Base-by-base conservation (phyloP, 495 filamentous ascomycete genomes). In the Aspergillus baeticus region DNA sequence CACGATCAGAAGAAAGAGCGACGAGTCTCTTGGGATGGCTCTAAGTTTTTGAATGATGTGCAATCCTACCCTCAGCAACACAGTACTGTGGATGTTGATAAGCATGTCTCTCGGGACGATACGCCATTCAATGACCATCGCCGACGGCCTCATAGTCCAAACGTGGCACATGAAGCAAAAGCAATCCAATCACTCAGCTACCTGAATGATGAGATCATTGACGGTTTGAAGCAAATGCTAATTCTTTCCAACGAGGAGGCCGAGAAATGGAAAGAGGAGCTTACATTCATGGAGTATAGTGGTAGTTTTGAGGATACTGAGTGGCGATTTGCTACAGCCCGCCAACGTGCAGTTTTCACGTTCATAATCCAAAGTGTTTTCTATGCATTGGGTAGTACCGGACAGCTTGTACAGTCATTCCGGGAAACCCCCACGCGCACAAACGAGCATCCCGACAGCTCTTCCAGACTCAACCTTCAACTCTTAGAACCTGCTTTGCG, bases 281-380 rank as follows among this genome's bases (percentile, higher is more conserved):
- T 78, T 13, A 65, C 68, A 33, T 63, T 64, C 22, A 75, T 78
- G 36, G 69, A 78, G 38, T 66, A 52, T 10, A 65, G 59, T 44
- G 74, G 75, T 13, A 71, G 56, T 29, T 75, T 73, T 36, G 74
- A 78, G 14, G 64, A 72, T 38, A 66, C 68, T 2, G 68, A 75
- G 15, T 75, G 74, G 73, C 63, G 54, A 15, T 70, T 69, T 63
- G 73, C 74, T 29, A 70, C 73, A n/a, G 38, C 58, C 29, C 67
- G 65, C 5, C 75, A 77, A 51, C 71, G 71, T 10, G 59, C 71
- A 39, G 71, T 65, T 10, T 79, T 75, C 41, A 61, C 73, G 3
- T 94, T 92, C 64, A 73, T 86, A 36, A 83, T 88, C 20, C 88
- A 93, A 58, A 88, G 84, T 46, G 68, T 91, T 3, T 92, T 89